Percentiles rank a stretch among this genome's conserved stretches.
phyloP scores from a whole-genome alignment of 306 rosid genomes.

The Astragalus membranaceus region DNA sequence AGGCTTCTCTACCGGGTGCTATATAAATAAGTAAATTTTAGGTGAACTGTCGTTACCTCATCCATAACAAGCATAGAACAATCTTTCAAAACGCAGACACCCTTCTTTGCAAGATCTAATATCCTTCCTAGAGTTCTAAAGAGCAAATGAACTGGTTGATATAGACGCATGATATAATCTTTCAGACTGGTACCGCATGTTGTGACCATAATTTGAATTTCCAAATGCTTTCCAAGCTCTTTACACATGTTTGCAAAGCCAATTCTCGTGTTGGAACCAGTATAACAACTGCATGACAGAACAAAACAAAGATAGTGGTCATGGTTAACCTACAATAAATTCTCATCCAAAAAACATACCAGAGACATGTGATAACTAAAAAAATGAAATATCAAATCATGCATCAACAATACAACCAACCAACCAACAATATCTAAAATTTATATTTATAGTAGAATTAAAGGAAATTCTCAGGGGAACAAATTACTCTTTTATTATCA shows the following conservation, averaged over 20 bases:
- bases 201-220: constrained; percentile 93
- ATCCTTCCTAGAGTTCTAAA: constrained; percentile 98
- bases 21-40: neutral
- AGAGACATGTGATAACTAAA: no score
- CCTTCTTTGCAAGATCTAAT: constrained; percentile 91
- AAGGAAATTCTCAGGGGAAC: no score
- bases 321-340: neutral
- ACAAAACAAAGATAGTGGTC: neutral
- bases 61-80: no score
- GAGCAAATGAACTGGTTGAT: constrained; percentile 92
- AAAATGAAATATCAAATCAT: no score
- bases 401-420: no score
- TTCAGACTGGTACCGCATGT: constrained; percentile 95
- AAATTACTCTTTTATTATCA: no score
- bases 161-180: no score
- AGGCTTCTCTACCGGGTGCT: no score
- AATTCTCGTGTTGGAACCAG: constrained; percentile 91
- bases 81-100: constrained; percentile 65
- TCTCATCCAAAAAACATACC: neutral
- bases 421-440: no score
- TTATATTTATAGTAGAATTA: no score
- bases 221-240: constrained; percentile 93
- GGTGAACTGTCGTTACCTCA: constrained; percentile 18
- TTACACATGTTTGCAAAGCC: constrained; percentile 97
- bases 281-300: constrained; percentile 60